Base-by-base conservation (phyloP, 2,329 filamentous ascomycete species). In the Amphichorda felina region DNA sequence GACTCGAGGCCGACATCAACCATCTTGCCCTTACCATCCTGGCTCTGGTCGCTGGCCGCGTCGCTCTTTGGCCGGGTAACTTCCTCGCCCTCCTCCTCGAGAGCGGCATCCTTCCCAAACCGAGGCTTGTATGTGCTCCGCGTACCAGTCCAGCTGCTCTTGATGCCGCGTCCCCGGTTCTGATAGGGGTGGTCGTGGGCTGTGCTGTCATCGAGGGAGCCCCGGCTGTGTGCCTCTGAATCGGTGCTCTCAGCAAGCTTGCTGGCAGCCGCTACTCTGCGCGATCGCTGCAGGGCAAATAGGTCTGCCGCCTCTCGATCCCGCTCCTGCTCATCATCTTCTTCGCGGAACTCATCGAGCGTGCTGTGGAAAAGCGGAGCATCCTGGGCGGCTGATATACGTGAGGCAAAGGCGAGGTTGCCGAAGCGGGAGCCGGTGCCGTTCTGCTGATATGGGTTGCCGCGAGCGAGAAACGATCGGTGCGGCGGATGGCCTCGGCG, bases 311-410 rank as follows among this genome's bases (percentile, higher is more conserved):
- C 84, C 52, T 96, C 89, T 36, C 87, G 69, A 48, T 93, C 84
- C 48, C 85, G 79, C 57, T 94, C 87, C 48, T 85, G 82, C 54
- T 91, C 88, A 41, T 96, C 89, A 43, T 95, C 88, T 51, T 93
- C 85, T 57, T 95, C 88, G 41, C 82, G 78, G 44, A 93, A 91
- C 51, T 93, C 86, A 55, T 94, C 87, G 13, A 87, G 75, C 4
- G 84, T 79, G 50, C 86, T 94, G 58, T 91, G 87, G 57, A 98
- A 96, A n/a, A 98, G 68, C 37, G 91, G 91, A 8, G 89, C 88
- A 45, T 87, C 83, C 39, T 84, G 80, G 15, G 68, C 67, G 30
- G 75, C 68, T 4, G 81, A 73, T 41, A 82, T 78, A 34, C 87
- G 74, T 9, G 84, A 86, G 19, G 81, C 76, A 54, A 94, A 94